These are phyloP conservation scores for Leccinellum albellum DNA, from an alignment of 768 basidiomycete species.

Conservation along the genomic window DNA sequence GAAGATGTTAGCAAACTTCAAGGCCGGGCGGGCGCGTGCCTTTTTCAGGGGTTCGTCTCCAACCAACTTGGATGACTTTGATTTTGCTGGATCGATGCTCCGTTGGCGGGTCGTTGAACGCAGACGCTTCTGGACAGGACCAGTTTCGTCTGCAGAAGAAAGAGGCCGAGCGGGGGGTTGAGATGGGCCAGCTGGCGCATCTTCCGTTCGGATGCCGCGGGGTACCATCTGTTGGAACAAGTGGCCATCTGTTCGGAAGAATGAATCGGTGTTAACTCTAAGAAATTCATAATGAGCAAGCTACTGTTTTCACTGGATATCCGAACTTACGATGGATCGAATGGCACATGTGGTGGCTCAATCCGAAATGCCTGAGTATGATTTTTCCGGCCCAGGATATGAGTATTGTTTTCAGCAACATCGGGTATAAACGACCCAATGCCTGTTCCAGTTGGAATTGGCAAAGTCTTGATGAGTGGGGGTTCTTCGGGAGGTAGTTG, in stretches of 20 bases:
- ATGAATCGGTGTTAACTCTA: slow-evolving; percentile 57
- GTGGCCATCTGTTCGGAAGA: slow-evolving; percentile 53
- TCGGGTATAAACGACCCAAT: slow-evolving; percentile 78
- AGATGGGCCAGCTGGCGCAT: slow-evolving; percentile 36
- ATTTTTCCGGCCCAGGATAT: slow-evolving; percentile 57
- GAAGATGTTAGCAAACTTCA: slow-evolving; percentile 84
- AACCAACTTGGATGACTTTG: slow-evolving; percentile 58
- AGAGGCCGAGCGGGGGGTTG: slow-evolving; percentile 62
- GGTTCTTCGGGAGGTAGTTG: slow-evolving; percentile 51
- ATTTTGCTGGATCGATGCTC: slow-evolving; percentile 46
- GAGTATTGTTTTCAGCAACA: slow-evolving; percentile 48
- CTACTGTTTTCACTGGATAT: not conserved
- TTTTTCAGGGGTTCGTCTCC: slow-evolving; percentile 78
- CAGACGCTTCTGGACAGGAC: slow-evolving; percentile 71
- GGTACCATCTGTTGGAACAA: slow-evolving; percentile 46
- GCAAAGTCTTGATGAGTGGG: slow-evolving; percentile 33
- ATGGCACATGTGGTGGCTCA: slow-evolving; percentile 45
- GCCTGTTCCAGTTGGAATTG: slow-evolving; percentile 56
- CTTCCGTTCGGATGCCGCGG: slow-evolving; percentile 41
- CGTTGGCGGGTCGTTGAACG: slow-evolving; percentile 59
- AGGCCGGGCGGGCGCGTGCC: slow-evolving; percentile 87
- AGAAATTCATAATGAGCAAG: slow-evolving; percentile 6
- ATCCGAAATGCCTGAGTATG: slow-evolving; percentile 56
- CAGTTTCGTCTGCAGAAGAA: slow-evolving; percentile 79
- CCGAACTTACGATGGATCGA: slow-evolving; percentile 59